A percentile compares a stretch with the other conserved stretches of the same genome.
phyloP scores from a whole-genome alignment of 176 grass and related monocot species.

The Lolium perenne region DNA sequence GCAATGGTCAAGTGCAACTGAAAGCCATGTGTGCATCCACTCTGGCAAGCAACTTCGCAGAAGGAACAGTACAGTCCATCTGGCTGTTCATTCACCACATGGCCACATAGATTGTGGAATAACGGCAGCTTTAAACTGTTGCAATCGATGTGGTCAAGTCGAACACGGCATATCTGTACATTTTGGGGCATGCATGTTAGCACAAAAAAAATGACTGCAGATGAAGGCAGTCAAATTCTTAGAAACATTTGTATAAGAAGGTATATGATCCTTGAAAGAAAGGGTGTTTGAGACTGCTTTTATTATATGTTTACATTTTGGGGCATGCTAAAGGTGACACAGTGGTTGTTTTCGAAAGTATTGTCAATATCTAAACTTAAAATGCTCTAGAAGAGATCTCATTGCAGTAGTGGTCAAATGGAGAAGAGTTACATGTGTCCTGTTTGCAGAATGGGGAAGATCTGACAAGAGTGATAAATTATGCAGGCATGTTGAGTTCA shows the following conservation, averaged over 20 bases:
- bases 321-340: slow-evolving; percentile 23
- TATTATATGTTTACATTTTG: slow-evolving; percentile 7
- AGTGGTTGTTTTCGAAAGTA: slow-evolving; percentile 33
- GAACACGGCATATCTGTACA: slow-evolving; percentile 73
- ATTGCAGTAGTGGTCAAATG: not conserved
- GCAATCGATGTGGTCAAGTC: slow-evolving; percentile 59
- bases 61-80: slow-evolving; percentile 62
- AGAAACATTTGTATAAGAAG: slow-evolving; percentile 16
- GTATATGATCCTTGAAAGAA: not conserved
- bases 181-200: slow-evolving; percentile 2
- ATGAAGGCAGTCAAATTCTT: slow-evolving; percentile 11
- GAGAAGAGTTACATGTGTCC: slow-evolving; percentile 63
- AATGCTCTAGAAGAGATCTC: slow-evolving; percentile 30
- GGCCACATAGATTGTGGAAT: slow-evolving; percentile 73
- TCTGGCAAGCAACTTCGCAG: slow-evolving; percentile 59
- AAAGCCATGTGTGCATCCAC: slow-evolving; percentile 61
- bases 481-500: slow-evolving; percentile 92
- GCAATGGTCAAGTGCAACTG: slow-evolving; percentile 66
- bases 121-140: slow-evolving; percentile 60
- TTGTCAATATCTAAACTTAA: slow-evolving; percentile 8
- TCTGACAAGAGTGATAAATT: slow-evolving; percentile 77
- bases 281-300: not conserved
- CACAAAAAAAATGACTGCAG: slow-evolving; percentile 17
- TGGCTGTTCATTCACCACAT: slow-evolving; percentile 53
- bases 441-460: slow-evolving; percentile 61